These are phyloP conservation scores for Simmondsia chinensis DNA, from an alignment of 148 eudicot genomes.

Conservation along the genomic window DNA sequence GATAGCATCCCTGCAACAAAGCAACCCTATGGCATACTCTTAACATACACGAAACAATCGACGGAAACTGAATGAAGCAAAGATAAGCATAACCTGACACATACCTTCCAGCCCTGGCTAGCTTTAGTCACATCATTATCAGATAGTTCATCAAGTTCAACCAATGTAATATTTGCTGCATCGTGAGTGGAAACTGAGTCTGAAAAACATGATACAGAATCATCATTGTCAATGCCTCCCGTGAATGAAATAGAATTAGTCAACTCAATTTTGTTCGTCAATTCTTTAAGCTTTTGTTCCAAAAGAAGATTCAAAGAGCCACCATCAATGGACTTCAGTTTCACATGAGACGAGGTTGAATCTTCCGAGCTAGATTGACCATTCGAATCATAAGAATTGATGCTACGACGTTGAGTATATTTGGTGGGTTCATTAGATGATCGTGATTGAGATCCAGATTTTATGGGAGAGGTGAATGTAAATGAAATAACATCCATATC, in stretches of 20 bases:
- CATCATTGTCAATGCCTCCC: slow-evolving; percentile 21
- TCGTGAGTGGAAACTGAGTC: slow-evolving; percentile 24
- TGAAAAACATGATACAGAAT: slow-evolving; percentile 20
- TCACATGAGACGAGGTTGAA: slow-evolving; percentile 28
- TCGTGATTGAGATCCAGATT: slow-evolving; percentile 25
- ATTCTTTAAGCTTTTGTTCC: slow-evolving; percentile 87
- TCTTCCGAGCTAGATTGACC: slow-evolving; percentile 20
- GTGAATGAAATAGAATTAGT: slow-evolving; percentile 24
- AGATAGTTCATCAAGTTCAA: slow-evolving; percentile 23
- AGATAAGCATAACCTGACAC: too few species aligned
- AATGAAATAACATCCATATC: slow-evolving; percentile 86
- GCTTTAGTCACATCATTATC: slow-evolving; percentile 23
- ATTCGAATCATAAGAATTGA: slow-evolving; percentile 13
- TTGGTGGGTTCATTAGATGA: slow-evolving; percentile 25
- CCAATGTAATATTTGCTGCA: slow-evolving; percentile 3
- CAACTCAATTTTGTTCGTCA: slow-evolving; percentile 59
- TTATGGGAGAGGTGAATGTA: slow-evolving; percentile 93
- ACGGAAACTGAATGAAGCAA: too few species aligned
- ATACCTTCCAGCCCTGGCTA: too few species aligned
- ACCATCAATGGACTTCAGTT: slow-evolving; percentile 40
- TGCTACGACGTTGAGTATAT: slow-evolving; percentile 11
- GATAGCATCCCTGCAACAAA: too few species aligned
- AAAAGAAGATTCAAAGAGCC: slow-evolving; percentile 78
- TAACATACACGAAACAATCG: too few species aligned
- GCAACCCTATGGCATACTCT: too few species aligned